Conservation (phyloP, 441 rosid genomes). For the Populus hybrid region DNA sequence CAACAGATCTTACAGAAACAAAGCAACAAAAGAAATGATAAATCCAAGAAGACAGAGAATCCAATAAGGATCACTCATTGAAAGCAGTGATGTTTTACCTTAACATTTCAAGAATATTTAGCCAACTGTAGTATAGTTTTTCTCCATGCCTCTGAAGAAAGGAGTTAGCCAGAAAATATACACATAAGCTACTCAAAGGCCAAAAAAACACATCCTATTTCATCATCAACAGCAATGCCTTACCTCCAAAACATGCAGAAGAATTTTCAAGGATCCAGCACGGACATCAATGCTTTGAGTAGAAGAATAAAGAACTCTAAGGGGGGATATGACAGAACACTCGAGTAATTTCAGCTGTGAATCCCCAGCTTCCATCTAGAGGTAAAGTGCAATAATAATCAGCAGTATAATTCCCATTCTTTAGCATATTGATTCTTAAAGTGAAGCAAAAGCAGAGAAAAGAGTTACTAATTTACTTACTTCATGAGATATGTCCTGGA, state of each 20-base stretch:
- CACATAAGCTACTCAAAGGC: constrained; percentile 6
- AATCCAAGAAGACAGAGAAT: constrained; percentile 24
- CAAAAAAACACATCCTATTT: constrained; percentile 14
- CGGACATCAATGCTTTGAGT: constrained; percentile 81
- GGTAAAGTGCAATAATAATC: constrained; percentile 18
- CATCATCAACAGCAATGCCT: constrained; percentile 20
- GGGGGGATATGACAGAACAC: constrained; percentile 85
- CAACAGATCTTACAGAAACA: constrained; percentile 69
- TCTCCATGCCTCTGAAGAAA: constrained; percentile 85
- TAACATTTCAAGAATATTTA: constrained; percentile 85
- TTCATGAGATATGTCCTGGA: constrained; percentile 37
- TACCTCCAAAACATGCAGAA: constrained; percentile 97
- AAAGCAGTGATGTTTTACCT: constrained; percentile 49
- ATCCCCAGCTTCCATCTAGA: constrained; percentile 50
- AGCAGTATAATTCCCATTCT: constrained; percentile 14
- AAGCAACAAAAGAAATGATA: constrained; percentile 7
- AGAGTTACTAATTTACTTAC: constrained; percentile 42
- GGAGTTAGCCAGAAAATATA: constrained; percentile 14
- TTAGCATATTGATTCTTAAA: constrained; percentile 17
- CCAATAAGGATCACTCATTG: neutral
- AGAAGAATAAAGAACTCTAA: constrained; percentile 78
- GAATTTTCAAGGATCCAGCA: constrained; percentile 92
- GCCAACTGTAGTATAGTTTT: constrained; percentile 84
- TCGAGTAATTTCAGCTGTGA: constrained; percentile 67
- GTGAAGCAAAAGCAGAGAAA: constrained; percentile 4